Conservation (phyloP, 2,329 filamentous ascomycete genomes). For the Cordyceps cateniannulata region DNA sequence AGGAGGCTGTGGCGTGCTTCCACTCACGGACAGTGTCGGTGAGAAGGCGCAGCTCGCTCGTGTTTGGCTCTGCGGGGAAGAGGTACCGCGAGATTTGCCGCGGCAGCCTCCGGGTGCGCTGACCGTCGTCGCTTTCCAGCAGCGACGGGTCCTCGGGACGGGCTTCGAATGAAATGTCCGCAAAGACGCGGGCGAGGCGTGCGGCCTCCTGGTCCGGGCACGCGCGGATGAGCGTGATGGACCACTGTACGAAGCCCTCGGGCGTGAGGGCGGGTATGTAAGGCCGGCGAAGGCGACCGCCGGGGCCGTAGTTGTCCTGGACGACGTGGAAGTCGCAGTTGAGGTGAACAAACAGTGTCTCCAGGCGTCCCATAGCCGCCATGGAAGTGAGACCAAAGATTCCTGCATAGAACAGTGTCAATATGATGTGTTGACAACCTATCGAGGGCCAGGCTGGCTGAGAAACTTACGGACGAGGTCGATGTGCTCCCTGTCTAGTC, state of each 20-base stretch:
- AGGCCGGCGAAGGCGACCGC: constrained; percentile 42
- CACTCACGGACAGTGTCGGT: constrained; percentile 51
- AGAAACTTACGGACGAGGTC: constrained; percentile 56
- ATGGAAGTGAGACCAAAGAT: not conserved
- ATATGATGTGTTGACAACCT: not conserved
- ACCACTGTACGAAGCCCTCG: constrained; percentile 64
- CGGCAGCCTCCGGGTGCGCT: constrained; percentile 62
- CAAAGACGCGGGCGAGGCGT: constrained; percentile 61
- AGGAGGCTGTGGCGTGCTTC: constrained; percentile 8
- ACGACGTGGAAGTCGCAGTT: constrained; percentile 60
- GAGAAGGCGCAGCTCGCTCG: constrained; percentile 51
- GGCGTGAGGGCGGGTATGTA: constrained; percentile 60
- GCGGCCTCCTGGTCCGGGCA: constrained; percentile 70
- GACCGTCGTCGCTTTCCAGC: constrained; percentile 53
- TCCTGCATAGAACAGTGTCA: not conserved
- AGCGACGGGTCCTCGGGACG: constrained; percentile 36
- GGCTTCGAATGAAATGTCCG: constrained; percentile 60
- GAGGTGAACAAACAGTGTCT: constrained; percentile 43
- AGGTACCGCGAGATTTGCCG: constrained; percentile 70
- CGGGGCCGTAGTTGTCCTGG: constrained; percentile 34
- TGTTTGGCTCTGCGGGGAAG: constrained; percentile 55
- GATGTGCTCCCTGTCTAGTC: constrained; percentile 58
- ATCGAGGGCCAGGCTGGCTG: constrained; percentile 37
- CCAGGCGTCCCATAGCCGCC: not conserved
- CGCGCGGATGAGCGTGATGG: constrained; percentile 64